Evolutionary conservation across 257 asterid genomes (phyloP).

Genomic region (Solanum stenotomum): DNA sequence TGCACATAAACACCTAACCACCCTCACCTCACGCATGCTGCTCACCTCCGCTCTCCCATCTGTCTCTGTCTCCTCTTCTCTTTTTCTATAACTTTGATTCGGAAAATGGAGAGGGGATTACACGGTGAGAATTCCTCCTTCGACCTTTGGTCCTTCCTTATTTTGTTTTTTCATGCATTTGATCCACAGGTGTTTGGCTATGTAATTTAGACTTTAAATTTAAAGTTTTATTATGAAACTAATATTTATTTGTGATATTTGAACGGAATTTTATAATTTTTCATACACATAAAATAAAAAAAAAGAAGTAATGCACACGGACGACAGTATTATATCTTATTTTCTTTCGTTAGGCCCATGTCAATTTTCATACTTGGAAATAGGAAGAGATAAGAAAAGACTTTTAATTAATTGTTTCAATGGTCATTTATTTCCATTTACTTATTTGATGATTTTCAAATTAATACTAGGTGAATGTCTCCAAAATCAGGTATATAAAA

Average conservation of each 20-base stretch:
- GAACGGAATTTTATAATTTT: background rate
- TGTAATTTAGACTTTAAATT: background rate
- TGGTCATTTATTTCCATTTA: too few relatives aligned
- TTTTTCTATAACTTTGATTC: background rate
- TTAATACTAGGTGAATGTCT: too few relatives aligned
- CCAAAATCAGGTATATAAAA: too few relatives aligned
- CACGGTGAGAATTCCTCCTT: background rate
- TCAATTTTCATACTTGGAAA: too few relatives aligned
- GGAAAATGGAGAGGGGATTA: background rate
- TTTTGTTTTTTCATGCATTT: background rate
- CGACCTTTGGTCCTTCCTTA: fast-evolving
- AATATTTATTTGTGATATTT: background rate
- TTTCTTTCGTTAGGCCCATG: too few relatives aligned
- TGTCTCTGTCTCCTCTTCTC: background rate
- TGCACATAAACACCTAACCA: background rate
- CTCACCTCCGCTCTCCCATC: background rate
- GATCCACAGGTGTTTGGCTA: background rate
- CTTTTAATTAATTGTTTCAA: too few relatives aligned
- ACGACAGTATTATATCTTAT: background rate
- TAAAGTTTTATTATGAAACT: background rate
- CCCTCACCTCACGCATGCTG: background rate
- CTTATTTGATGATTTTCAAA: too few relatives aligned
- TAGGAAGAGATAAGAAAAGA: too few relatives aligned
- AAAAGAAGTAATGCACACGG: background rate
- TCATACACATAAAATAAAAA: too few relatives aligned